Evolutionary conservation across 116 monocot genomes (phyloP).

Genomic region (Cymodocea nodosa): DNA sequence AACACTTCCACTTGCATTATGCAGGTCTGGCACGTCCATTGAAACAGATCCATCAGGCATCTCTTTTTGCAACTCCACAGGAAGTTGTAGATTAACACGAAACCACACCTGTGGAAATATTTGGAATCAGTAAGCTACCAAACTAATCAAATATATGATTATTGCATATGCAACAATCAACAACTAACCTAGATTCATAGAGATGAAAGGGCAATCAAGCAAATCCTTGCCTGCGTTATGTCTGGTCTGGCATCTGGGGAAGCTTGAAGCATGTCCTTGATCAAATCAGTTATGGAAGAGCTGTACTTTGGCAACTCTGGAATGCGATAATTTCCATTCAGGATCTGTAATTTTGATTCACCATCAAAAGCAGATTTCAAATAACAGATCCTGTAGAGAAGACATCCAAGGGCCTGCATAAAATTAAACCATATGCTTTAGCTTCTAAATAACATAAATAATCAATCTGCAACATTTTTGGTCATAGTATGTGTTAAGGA

Average conservation of each 20-base stretch:
- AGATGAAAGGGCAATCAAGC: slow-evolving; percentile 94
- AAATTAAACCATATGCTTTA: slow-evolving; percentile 1
- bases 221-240: slow-evolving; percentile 99
- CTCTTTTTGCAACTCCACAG: slow-evolving; percentile 57
- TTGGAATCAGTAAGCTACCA: not conserved
- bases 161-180: slow-evolving; percentile 52
- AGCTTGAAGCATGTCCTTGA: slow-evolving; percentile 81
- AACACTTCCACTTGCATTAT: slow-evolving; percentile 12
- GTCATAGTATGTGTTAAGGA: too few relatives aligned
- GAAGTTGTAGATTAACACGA: slow-evolving; percentile 69
- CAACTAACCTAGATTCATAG: slow-evolving; percentile 84
- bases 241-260: slow-evolving; percentile 88
- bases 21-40: slow-evolving; percentile 9
- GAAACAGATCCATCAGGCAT: slow-evolving; percentile 43
- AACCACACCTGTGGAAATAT: slow-evolving; percentile 64
- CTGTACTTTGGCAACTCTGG: slow-evolving; percentile 87
- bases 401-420: slow-evolving; percentile 90
- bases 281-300: slow-evolving; percentile 45
- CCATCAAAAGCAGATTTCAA: slow-evolving; percentile 98
- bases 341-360: slow-evolving; percentile 90
- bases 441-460: too few relatives aligned
- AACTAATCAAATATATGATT: slow-evolving; percentile 14
- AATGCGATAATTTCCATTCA: slow-evolving; percentile 94
- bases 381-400: slow-evolving; percentile 86
- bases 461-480: too few relatives aligned